Conservation (phyloP, 805 yeast species). For the Metschnikowia lunata region DNA sequence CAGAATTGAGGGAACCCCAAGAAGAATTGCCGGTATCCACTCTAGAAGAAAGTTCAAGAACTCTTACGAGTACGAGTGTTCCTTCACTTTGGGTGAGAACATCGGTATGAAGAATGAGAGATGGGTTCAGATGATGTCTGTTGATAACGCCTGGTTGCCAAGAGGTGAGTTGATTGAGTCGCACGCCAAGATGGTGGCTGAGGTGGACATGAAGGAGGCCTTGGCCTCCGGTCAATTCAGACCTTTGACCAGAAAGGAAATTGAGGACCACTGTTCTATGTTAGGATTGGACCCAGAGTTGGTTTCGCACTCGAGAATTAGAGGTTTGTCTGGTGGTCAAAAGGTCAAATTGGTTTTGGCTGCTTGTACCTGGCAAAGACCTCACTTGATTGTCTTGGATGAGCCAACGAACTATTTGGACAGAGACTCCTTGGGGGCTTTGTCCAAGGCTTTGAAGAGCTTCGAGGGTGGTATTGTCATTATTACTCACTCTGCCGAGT, state of each 20-base stretch:
- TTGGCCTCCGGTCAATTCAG: slow-evolving; percentile 99
- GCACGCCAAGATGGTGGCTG: slow-evolving; percentile 98
- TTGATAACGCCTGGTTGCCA: slow-evolving; percentile 99
- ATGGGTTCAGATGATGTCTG: slow-evolving; percentile 99
- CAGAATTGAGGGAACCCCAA: slow-evolving; percentile 97
- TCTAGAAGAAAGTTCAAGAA: slow-evolving; percentile 99
- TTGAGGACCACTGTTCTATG: slow-evolving; percentile 97
- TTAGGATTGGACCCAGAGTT: slow-evolving; percentile 98
- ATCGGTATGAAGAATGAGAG: slow-evolving; percentile 98
- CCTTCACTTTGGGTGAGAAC: slow-evolving; percentile 97
- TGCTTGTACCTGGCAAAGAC: slow-evolving; percentile 99
- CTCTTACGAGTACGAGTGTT: slow-evolving; percentile 99
- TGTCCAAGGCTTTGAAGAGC: slow-evolving; percentile 96
- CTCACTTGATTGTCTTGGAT: slow-evolving; percentile 98
- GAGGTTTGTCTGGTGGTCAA: slow-evolving; percentile 99
- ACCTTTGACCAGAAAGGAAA: slow-evolving; percentile 99
- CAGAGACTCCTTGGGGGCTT: slow-evolving; percentile 99
- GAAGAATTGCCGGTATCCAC: slow-evolving; percentile 92
- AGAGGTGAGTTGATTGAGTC: slow-evolving; percentile 94
- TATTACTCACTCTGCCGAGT: slow-evolving; percentile 99
- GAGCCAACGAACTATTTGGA: slow-evolving; percentile 99
- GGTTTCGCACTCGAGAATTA: slow-evolving; percentile 99
- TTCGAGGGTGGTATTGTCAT: slow-evolving; percentile 99
- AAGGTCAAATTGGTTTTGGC: slow-evolving; percentile 99
- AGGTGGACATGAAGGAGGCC: slow-evolving; percentile 99